Conservation (phyloP, 1,284 basidiomycete genomes). For the Coniophora puteana region DNA sequence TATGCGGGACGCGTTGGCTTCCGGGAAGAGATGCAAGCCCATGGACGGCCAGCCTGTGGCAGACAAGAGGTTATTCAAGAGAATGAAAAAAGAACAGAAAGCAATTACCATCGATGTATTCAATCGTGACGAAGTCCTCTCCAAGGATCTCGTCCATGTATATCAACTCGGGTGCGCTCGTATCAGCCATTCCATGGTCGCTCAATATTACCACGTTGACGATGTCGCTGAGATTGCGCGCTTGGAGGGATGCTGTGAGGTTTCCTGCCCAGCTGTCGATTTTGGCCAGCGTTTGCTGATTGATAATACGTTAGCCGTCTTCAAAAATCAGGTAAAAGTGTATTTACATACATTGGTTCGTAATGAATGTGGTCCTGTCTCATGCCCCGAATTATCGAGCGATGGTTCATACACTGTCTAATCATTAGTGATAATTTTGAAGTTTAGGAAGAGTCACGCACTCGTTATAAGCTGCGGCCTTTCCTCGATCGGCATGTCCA, state of each 20-base stretch:
- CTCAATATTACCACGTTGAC: constrained; percentile 89
- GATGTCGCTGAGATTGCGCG: constrained; percentile 77
- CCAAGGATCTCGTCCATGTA: constrained; percentile 85
- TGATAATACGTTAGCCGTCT: too few relatives aligned
- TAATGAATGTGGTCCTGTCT: constrained; percentile 68
- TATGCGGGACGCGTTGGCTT: constrained; percentile 54
- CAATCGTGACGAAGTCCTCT: too few relatives aligned
- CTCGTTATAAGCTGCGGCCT: constrained; percentile 79
- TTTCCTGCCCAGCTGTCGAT: constrained; percentile 77
- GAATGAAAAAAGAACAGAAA: too few relatives aligned
- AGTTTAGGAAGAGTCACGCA: too few relatives aligned
- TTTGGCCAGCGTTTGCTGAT: constrained; percentile 59
- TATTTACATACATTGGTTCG: constrained; percentile 59
- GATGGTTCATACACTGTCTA: constrained; percentile 69
- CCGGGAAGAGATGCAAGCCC: constrained; percentile 69
- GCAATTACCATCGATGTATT: too few relatives aligned
- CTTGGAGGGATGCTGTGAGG: constrained; percentile 57
- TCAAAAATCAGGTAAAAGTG: neutral
- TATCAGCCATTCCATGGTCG: constrained; percentile 93
- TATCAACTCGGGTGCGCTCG: constrained; percentile 69
- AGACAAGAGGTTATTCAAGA: too few relatives aligned
- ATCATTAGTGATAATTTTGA: too few relatives aligned
- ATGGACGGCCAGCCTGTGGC: constrained; percentile 75
- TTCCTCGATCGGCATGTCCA: constrained; percentile 66
- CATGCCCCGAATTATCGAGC: constrained; percentile 80